Conservation (phyloP, 805 yeast species). For the Pichia membranifaciens region DNA sequence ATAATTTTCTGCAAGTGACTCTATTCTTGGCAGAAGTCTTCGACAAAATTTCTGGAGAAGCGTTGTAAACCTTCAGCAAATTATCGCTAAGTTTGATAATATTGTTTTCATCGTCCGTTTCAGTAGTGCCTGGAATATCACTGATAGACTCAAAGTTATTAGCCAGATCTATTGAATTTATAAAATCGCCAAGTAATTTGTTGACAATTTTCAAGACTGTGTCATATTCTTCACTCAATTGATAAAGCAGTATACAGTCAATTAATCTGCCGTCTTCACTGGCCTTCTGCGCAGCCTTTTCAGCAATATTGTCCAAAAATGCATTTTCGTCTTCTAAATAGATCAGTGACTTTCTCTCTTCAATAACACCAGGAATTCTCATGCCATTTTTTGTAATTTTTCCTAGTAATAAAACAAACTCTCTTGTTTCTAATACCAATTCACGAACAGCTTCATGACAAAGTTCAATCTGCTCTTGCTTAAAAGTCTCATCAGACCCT, state of each 20-base stretch:
- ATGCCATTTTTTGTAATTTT: slow-evolving; percentile 71
- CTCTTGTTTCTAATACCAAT: slow-evolving; percentile 79
- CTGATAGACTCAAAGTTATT: slow-evolving; percentile 16
- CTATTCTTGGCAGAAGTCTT: slow-evolving; percentile 49
- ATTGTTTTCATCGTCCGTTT: slow-evolving; percentile 38
- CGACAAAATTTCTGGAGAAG: slow-evolving; percentile 55
- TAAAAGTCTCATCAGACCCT: slow-evolving; percentile 16
- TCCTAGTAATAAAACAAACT: slow-evolving; percentile 78
- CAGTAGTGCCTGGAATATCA: slow-evolving; percentile 18
- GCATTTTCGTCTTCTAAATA: slow-evolving; percentile 51
- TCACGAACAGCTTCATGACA: slow-evolving; percentile 80
- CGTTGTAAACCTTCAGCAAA: slow-evolving; percentile 40
- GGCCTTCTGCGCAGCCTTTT: slow-evolving; percentile 78
- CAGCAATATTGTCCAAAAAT: slow-evolving; percentile 67
- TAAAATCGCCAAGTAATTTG: slow-evolving; percentile 68
- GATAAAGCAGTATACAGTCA: slow-evolving; percentile 82
- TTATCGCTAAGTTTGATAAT: slow-evolving; percentile 43
- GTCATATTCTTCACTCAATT: slow-evolving; percentile 81
- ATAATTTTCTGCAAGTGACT: slow-evolving; percentile 58
- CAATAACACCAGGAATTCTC: slow-evolving; percentile 78
- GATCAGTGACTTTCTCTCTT: slow-evolving; percentile 63
- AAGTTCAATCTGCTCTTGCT: slow-evolving; percentile 40
- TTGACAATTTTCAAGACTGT: slow-evolving; percentile 72
- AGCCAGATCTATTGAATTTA: slow-evolving; percentile 56
- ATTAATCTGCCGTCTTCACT: slow-evolving; percentile 86